Base-by-base conservation (phyloP, 306 rosid species). In the Ziziphus jujuba region DNA sequence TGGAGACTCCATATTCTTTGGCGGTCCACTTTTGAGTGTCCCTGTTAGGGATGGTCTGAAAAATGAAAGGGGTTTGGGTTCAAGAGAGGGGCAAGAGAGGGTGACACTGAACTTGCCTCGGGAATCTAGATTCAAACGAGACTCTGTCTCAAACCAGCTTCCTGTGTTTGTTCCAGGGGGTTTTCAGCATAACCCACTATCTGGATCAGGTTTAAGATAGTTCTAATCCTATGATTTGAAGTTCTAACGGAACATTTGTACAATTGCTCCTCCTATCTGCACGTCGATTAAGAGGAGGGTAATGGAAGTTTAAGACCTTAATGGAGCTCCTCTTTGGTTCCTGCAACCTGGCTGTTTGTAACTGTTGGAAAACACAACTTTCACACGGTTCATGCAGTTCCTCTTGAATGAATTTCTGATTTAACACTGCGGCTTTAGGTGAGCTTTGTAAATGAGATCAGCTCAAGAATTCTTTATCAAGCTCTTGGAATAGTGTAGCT, bases 151-250 rank as follows among this genome's bases (percentile, higher is more conserved):
- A 61, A 88, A 90, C 78, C 98, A 90, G 73, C 96, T 93, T 75
- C 98, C 98, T 0, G 97, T 93, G 76, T 93, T 93, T 73, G 88
- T 87, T 51, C 97, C 96, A 0, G 89, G 91, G 35, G 91, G 89
- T 15, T 89, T 74, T 40, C 88, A 86, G 36, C 83, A 74, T 52
- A 75, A 73, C 68, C 81, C 80, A 45, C 75, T 74, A 63, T 82
- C 90, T 10, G 86, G 93, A 61, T 80, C 97, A 0, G 76, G 84
- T 67, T 74, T 67, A 14, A 78, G 82, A 59, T 84, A 90, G 83
- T 35, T 61, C 9, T 31, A 64, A 56, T 59, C 45, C 17, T 17
- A 23, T 67, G 76, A 65, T 72, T 69, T 20, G 63, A 76, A 71
- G 58, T 78, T 83, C 86, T 63, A 55, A 54, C 70, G 67, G 63